Evolutionary conservation across 2,329 filamentous ascomycete genomes (phyloP).

Genomic region (Phialocephala sp.): DNA sequence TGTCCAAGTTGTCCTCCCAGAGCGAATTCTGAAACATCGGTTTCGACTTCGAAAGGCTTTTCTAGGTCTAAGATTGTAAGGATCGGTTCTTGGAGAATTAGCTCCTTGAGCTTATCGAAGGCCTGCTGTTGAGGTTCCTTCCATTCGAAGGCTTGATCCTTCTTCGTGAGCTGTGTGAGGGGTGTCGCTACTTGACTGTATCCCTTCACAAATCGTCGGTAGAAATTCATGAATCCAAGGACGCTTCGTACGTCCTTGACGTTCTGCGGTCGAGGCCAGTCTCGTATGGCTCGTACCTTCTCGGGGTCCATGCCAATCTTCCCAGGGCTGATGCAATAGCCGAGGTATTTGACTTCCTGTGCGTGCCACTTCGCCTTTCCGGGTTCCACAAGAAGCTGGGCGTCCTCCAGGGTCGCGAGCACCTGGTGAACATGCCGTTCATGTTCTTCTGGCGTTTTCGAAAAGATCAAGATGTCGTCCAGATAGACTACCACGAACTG

Average conservation of each 20-base stretch:
- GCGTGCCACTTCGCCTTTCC: neutral
- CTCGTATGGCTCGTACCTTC: neutral
- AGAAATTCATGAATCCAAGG: neutral
- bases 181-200: neutral
- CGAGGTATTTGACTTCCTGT: neutral
- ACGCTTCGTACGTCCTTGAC: constrained; percentile 1
- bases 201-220: neutral
- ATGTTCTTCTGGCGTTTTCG: neutral
- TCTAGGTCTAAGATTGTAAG: neutral
- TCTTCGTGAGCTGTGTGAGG: neutral
- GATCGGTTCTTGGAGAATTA: neutral
- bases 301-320: neutral
- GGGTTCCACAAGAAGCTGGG: neutral
- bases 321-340: neutral
- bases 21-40: neutral
- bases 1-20: neutral
- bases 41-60: neutral
- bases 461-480: constrained; percentile 17
- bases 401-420: neutral
- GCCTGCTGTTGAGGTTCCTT: neutral
- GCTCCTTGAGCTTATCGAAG: neutral
- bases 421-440: neutral
- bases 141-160: neutral
- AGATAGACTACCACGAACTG: constrained; percentile 24
- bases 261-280: neutral